Evolutionary conservation across 1,284 basidiomycete genomes (phyloP).

Genomic region (Malassezia globosa): DNA sequence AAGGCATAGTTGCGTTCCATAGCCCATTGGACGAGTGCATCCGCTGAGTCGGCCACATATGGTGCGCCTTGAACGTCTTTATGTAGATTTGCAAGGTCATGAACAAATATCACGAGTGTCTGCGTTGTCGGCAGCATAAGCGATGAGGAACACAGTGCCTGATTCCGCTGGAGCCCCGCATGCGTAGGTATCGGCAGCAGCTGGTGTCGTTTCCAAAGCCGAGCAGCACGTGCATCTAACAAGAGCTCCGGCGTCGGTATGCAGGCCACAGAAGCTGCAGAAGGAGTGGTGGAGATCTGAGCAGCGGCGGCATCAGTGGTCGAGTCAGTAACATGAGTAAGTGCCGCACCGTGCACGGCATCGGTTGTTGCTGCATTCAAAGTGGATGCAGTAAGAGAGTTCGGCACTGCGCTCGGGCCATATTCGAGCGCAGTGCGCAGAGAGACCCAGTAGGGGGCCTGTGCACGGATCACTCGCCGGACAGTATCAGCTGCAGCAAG

Average conservation of each 20-base stretch:
- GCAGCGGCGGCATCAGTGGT: slow-evolving; percentile 8
- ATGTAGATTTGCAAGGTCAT: slow-evolving; percentile 34
- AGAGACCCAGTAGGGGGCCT: slow-evolving; percentile 80
- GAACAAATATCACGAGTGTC: slow-evolving; percentile 32
- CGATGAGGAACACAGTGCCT: slow-evolving; percentile 67
- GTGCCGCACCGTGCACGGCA: not conserved
- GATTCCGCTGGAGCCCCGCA: not conserved
- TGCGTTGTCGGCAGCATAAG: slow-evolving; percentile 23
- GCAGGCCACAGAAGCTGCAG: too few relatives aligned
- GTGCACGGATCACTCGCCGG: slow-evolving; percentile 70
- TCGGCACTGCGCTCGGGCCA: not conserved
- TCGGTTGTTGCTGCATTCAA: not conserved
- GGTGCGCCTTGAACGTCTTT: not conserved
- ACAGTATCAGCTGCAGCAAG: slow-evolving; percentile 74
- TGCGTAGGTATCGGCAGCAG: slow-evolving; percentile 7
- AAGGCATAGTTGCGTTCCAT: slow-evolving; percentile 58
- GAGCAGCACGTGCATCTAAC: slow-evolving; percentile 6
- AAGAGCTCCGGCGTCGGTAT: not conserved
- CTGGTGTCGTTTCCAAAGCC: not conserved
- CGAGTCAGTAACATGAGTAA: too few relatives aligned
- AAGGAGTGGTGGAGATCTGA: slow-evolving; percentile 11
- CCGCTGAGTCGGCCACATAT: slow-evolving; percentile 62
- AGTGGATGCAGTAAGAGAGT: too few relatives aligned
- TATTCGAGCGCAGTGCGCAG: slow-evolving; percentile 53
- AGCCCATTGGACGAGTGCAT: slow-evolving; percentile 67